phyloP scores from a whole-genome alignment of 2,329 filamentous ascomycete species.

The Lecanosticta acicola region DNA sequence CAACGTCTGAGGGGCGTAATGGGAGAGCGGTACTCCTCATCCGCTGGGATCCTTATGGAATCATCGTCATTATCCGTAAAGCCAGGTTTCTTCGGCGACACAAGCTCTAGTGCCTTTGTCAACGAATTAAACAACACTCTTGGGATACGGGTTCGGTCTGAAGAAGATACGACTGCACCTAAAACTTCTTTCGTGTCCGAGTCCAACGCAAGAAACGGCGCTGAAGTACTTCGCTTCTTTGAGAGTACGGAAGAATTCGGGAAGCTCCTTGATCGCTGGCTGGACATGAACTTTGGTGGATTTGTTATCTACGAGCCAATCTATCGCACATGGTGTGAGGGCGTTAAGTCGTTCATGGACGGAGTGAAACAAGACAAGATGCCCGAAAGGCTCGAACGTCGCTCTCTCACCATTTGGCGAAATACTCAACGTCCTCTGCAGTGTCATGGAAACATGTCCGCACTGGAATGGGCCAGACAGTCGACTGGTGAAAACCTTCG shows the following conservation, averaged over 20 bases:
- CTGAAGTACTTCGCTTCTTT: slow-evolving; percentile 13
- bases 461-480: slow-evolving; percentile 32
- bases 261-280: slow-evolving; percentile 11
- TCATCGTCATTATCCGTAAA: slow-evolving; percentile 5
- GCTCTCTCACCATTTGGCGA: slow-evolving; percentile 31
- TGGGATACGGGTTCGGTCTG: slow-evolving; percentile 14
- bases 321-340: slow-evolving; percentile 20
- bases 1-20: slow-evolving; percentile 9
- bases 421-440: slow-evolving; percentile 34
- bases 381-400: slow-evolving; percentile 25
- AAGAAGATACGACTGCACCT: slow-evolving; percentile 5
- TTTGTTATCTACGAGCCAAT: slow-evolving; percentile 15
- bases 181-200: slow-evolving; percentile 11
- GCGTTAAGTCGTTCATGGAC: slow-evolving; percentile 11
- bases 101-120: slow-evolving; percentile 18
- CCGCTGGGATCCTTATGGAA: slow-evolving; percentile 18
- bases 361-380: slow-evolving; percentile 14
- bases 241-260: slow-evolving; percentile 7
- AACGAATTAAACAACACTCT: slow-evolving; percentile 21
- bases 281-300: slow-evolving; percentile 6
- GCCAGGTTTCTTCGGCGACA: slow-evolving; percentile 18
- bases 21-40: slow-evolving; percentile 11
- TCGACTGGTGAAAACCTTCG: slow-evolving; percentile 34
- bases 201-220: slow-evolving; percentile 9
- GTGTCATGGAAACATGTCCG: slow-evolving; percentile 28